These are phyloP conservation scores for Candida khao-thaluensis DNA, from an alignment of 805 yeast species.

Conservation along the genomic window DNA sequence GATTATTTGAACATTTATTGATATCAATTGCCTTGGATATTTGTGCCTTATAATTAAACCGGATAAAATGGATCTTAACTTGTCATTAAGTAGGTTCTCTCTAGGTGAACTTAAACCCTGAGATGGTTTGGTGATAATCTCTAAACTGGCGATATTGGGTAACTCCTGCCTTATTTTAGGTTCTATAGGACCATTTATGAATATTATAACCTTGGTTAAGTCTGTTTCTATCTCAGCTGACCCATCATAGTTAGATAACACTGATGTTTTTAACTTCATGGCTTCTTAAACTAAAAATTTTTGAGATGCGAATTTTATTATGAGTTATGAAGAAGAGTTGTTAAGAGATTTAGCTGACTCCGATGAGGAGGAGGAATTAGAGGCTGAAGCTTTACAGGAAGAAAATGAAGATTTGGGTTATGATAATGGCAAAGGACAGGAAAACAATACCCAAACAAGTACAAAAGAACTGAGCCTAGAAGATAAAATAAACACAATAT, in stretches of 20 bases:
- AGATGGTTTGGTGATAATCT: conserved; percentile 75
- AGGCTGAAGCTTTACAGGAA: background rate
- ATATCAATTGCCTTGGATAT: conserved; percentile 71
- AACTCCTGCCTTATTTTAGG: conserved; percentile 78
- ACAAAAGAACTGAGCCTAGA: conserved; percentile 5
- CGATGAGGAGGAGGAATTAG: conserved; percentile 6
- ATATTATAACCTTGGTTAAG: conserved; percentile 58
- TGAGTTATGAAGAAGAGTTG: conserved; percentile 42
- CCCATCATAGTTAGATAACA: conserved; percentile 72
- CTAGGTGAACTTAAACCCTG: conserved; percentile 72
- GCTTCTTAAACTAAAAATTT: background rate
- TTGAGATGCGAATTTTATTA: conserved; percentile 10
- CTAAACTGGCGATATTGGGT: conserved; percentile 76
- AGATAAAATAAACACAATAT: conserved; percentile 9
- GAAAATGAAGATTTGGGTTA: conserved; percentile 8
- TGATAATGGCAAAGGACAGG: background rate
- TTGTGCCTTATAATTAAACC: conserved; percentile 57
- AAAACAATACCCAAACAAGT: background rate
- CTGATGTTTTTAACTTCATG: conserved; percentile 22
- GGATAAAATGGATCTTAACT: conserved; percentile 59
- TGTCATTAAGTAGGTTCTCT: conserved; percentile 75
- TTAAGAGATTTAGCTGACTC: conserved; percentile 34
- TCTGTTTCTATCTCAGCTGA: conserved; percentile 61
- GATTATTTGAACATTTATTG: conserved; percentile 42
- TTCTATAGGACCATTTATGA: conserved; percentile 92